Evolutionary conservation across 805 yeast species (phyloP).

Genomic region (Metschnikowia koreensis): DNA sequence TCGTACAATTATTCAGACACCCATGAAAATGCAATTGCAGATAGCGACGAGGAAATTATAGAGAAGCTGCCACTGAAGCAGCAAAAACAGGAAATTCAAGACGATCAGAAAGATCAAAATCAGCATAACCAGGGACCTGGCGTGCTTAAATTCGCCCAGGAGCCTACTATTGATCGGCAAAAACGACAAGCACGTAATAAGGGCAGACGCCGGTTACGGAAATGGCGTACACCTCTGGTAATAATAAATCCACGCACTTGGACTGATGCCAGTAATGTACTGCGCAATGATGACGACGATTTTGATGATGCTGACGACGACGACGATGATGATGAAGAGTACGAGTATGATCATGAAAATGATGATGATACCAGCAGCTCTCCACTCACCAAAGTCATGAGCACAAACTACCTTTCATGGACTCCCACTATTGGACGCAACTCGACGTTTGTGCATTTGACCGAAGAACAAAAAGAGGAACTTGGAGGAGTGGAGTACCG

Average conservation of each 20-base stretch:
- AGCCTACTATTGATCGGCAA: constrained; percentile 17
- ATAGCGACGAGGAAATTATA: constrained; percentile 15
- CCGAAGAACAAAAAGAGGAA: constrained; percentile 85
- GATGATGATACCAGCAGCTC: constrained; percentile 9
- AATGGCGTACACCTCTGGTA: constrained; percentile 19
- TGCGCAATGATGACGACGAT: constrained; percentile 16
- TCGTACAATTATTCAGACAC: constrained; percentile 3
- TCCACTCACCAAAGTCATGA: constrained; percentile 32
- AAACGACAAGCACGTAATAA: constrained; percentile 5
- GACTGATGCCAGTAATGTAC: constrained; percentile 9
- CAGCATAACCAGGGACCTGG: neutral
- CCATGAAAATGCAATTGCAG: constrained; percentile 14
- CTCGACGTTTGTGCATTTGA: constrained; percentile 81
- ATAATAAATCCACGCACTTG: constrained; percentile 10
- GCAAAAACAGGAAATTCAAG: neutral
- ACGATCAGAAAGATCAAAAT: neutral
- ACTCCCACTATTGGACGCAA: constrained; percentile 90
- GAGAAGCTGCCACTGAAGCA: neutral
- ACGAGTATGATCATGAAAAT: constrained; percentile 19
- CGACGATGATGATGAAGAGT: constrained; percentile 15
- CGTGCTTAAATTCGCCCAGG: constrained; percentile 15
- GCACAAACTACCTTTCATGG: constrained; percentile 79
- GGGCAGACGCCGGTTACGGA: constrained; percentile 10
- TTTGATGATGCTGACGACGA: constrained; percentile 17
- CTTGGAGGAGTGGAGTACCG: constrained; percentile 97